These are phyloP conservation scores for Fusarium sp. DNA, from an alignment of 2,329 filamentous ascomycete species.

Conservation along the genomic window DNA sequence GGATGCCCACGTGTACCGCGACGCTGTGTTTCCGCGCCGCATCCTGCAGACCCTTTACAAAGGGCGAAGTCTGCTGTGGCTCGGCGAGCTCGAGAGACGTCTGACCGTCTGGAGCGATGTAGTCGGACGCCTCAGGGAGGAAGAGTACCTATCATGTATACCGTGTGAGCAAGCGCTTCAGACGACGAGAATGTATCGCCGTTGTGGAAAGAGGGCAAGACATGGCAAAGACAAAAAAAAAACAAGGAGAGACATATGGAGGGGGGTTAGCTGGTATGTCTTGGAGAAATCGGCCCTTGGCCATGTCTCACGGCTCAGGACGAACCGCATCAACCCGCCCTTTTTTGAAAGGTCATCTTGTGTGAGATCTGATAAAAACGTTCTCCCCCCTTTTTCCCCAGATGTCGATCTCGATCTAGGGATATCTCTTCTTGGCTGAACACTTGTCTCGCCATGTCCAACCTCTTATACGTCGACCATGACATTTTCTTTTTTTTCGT, in stretches of 20 bases:
- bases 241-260: background rate
- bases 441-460: conserved; percentile 5
- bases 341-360: background rate
- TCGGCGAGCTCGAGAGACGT: conserved; percentile 78
- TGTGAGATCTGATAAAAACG: conserved; percentile 10
- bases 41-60: conserved; percentile 78
- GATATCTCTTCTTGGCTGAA: conserved; percentile 6
- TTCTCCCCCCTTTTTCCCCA: background rate
- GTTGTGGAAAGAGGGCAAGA: conserved; percentile 11
- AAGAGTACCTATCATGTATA: conserved; percentile 73
- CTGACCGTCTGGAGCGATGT: conserved; percentile 76
- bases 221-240: background rate
- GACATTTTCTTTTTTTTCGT: background rate
- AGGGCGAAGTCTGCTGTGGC: conserved; percentile 73
- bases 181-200: conserved; percentile 22
- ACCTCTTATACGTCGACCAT: background rate
- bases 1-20: conserved; percentile 87
- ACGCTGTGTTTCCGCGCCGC: conserved; percentile 73
- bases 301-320: conserved; percentile 33
- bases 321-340: background rate
- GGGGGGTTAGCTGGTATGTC: conserved; percentile 13
- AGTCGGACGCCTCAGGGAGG: conserved; percentile 91
- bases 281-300: conserved; percentile 20
- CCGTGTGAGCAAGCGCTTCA: conserved; percentile 26
- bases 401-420: conserved; percentile 27